These are phyloP conservation scores for Aspergillus flavus DNA, from an alignment of 2,329 filamentous ascomycete genomes.

Conservation along the genomic window DNA sequence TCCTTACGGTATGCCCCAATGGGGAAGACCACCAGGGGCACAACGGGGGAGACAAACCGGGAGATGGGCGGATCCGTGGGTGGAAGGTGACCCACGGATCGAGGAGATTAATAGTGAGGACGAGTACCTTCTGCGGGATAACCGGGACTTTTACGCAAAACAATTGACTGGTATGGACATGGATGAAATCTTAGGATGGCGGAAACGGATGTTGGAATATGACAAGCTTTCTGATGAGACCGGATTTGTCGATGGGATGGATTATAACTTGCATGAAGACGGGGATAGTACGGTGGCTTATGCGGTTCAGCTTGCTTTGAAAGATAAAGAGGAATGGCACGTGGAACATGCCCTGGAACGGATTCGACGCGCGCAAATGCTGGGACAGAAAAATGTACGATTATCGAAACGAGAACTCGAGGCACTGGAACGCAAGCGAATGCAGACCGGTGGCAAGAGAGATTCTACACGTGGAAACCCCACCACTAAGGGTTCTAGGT, in stretches of 20 bases:
- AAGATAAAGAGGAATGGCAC: conserved; percentile 72
- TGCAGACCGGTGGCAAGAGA: conserved; percentile 48
- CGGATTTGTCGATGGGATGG: conserved; percentile 49
- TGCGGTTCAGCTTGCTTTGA: conserved; percentile 57
- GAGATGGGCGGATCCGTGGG: conserved; percentile 56
- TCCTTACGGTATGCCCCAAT: conserved; percentile 87
- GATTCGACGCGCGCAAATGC: conserved; percentile 75
- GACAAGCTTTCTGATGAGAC: conserved; percentile 54
- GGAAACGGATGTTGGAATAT: conserved; percentile 40
- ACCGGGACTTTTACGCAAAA: conserved; percentile 28
- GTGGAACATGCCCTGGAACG: conserved; percentile 77
- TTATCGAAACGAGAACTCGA: conserved; percentile 79
- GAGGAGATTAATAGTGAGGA: conserved; percentile 46
- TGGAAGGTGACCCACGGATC: conserved; percentile 47
- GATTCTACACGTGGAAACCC: conserved; percentile 17
- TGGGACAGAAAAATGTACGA: conserved; percentile 76
- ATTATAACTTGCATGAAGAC: conserved; percentile 57
- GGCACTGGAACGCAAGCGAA: conserved; percentile 72
- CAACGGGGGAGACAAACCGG: conserved; percentile 65
- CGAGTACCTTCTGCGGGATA: conserved; percentile 32
- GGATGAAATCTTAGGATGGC: conserved; percentile 36
- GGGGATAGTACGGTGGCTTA: conserved; percentile 47
- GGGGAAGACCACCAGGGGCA: conserved; percentile 99
- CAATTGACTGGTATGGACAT: conserved; percentile 35
- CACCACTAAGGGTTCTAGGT: not conserved